phyloP scores from a whole-genome alignment of 2,329 filamentous ascomycete species.

The Ophiosphaerella herpotricha region DNA sequence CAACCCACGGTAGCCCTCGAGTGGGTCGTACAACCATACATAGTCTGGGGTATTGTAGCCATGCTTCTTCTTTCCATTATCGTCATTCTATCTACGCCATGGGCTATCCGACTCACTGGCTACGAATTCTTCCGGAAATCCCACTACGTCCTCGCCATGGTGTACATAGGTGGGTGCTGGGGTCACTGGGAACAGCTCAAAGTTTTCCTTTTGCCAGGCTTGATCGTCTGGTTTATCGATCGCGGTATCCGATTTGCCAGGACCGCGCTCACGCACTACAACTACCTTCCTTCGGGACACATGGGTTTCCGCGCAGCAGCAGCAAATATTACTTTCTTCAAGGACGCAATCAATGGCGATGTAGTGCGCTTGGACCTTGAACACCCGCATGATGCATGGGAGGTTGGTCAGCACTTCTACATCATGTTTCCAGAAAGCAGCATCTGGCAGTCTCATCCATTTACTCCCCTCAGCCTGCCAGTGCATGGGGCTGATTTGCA shows the following conservation, averaged over 20 bases:
- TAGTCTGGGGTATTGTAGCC: constrained; percentile 74
- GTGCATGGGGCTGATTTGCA: constrained; percentile 29
- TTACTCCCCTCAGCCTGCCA: constrained; percentile 50
- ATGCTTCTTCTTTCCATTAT: constrained; percentile 67
- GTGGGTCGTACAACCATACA: constrained; percentile 69
- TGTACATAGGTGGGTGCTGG: constrained; percentile 77
- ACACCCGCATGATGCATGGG: constrained; percentile 65
- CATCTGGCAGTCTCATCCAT: constrained; percentile 75
- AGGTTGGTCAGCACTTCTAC: constrained; percentile 72
- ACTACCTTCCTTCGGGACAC: constrained; percentile 35
- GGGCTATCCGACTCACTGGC: constrained; percentile 67
- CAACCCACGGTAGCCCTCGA: constrained; percentile 63
- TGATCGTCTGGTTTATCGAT: constrained; percentile 69
- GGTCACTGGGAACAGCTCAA: constrained; percentile 70
- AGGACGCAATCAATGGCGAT: constrained; percentile 50
- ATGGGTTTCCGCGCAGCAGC: constrained; percentile 36
- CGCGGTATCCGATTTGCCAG: constrained; percentile 63
- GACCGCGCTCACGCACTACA: constrained; percentile 63
- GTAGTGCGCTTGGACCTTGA: constrained; percentile 69
- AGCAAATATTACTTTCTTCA: constrained; percentile 35
- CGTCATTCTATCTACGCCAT: constrained; percentile 62
- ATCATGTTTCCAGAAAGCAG: constrained; percentile 68
- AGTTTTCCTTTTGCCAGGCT: constrained; percentile 50
- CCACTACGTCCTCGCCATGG: constrained; percentile 73
- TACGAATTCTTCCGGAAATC: constrained; percentile 79